Evolutionary conservation across 768 basidiomycete genomes (phyloP), one percentile per base, ranked within the genome.

Genomic region (Tricholoma saponaceum): DNA sequence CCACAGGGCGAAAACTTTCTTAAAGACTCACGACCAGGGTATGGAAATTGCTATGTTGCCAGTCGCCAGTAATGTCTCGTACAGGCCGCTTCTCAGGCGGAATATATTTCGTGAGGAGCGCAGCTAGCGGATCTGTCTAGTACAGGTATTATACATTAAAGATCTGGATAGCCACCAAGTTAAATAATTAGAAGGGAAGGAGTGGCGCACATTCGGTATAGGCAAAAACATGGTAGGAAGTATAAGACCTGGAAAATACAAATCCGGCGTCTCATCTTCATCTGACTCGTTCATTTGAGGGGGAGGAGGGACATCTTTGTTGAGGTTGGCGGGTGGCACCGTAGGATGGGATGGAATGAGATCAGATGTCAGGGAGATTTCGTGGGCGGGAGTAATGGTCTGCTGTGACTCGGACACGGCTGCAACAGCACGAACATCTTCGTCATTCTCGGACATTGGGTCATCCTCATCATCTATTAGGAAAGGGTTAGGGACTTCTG

Each of bases 51-150:
- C 72, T 79, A 43, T 79, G 78, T 55, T 83, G 77, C 83, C 89
- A 92, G 47, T 90, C 87, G 64, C 90, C 92, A 26, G 77, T 80
- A 37, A 87, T 63, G 67, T 92, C 91, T 72, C 91, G 82, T 52
- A 72, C 71, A 20, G 92, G 91, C 14, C 91, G 80, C 68, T 78
- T 81, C 70, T 91, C 88, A 69, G 86, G 83, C 47, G 87, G 83
- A 65, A 92, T 86, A 75, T 92, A 89, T 84, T 92, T 93, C 65
- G 83, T 86, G 70, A 94, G 76, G 51, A 92, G 81, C 43, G 84
- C 86, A 76, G 82, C 85, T 74, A 93, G 79, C 47, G 90, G 88
- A 74, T 93, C 92, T 57, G 89, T 92, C 91, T 94, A 79, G 67
- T 74, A 74, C 67, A 73, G 44, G 64, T 77, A 73, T 72, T 67